Base-by-base conservation (phyloP, 208 protist genomes). In the Leishmania amazonensis region DNA sequence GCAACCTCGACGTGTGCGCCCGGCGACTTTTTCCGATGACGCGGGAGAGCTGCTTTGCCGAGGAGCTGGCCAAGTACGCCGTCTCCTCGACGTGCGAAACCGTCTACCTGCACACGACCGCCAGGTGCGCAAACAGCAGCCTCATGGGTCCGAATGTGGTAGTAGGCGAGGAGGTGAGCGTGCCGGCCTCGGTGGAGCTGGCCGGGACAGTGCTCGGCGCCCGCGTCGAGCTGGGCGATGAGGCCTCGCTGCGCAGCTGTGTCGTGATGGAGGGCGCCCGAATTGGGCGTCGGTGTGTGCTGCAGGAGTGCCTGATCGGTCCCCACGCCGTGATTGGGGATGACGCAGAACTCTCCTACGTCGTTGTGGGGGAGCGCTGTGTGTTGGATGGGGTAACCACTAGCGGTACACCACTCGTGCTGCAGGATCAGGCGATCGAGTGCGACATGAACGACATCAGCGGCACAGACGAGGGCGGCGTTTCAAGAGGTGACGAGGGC, bases 11-110 rank as follows among this genome's bases (percentile, higher is more conserved):
- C 57, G 89, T 97, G 15, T 95, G 91, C 77, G 88, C 83, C 24
- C 91, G 95, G 21, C 89, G 88, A 0, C 88, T 97, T 47, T 96
- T 92, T 72, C 95, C 95, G 17, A 87, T 96, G 71, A 96, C 91
- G 7, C 91, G 93, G 8, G 95, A 97, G 78, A 95, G 87, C 84
- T 90, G 86, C 73, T 97, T 97, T 83, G 92, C 92, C 13, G 93
- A 96, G 77, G 85, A 83, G 78, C 60, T 86, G 45, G 88, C 88
- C n/a, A 78, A 79, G 40, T 97, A 96, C 83, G 88, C 93, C 40
- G 90, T 96, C 38, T 90, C 91, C 17, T 85, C 87, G 8, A 79
- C 81, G 45, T 93, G 88, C 81, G 90, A 91, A 76, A 96, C 88
- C 8, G 91, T 96, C 58, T 97, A 96, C 77, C 78, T 93, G 65